phyloP scores from a whole-genome alignment of 2,329 filamentous ascomycete genomes.

The Ceratocystis alfenasii region DNA sequence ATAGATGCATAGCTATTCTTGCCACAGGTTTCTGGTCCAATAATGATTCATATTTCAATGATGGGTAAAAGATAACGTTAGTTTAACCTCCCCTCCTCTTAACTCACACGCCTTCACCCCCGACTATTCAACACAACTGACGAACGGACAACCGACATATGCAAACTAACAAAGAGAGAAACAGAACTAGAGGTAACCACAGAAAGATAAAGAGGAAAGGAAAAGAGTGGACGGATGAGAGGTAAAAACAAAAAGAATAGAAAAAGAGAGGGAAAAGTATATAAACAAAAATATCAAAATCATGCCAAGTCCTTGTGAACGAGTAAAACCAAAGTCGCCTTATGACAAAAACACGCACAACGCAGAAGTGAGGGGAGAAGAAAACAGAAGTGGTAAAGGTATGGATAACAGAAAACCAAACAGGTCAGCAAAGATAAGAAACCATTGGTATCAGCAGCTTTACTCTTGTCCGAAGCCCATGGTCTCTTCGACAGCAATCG shows the following conservation, averaged over 20 bases:
- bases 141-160: background rate
- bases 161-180: background rate
- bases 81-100: background rate
- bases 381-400: slow-evolving; percentile 2
- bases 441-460: slow-evolving; percentile 8
- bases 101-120: background rate
- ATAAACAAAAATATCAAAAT: slow-evolving; percentile 22
- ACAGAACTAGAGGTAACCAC: background rate
- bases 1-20: no score
- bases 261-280: slow-evolving; percentile 25
- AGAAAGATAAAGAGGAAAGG: background rate
- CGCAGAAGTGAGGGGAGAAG: background rate
- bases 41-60: slow-evolving; percentile 1
- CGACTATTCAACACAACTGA: background rate
- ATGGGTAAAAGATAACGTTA: background rate
- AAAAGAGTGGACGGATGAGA: background rate
- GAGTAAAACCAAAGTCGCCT: slow-evolving; percentile 1
- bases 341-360: slow-evolving; percentile 2
- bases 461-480: slow-evolving; percentile 98
- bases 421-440: background rate
- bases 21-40: background rate
- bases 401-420: slow-evolving; percentile 20
- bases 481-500: slow-evolving; percentile 95
- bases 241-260: slow-evolving; percentile 22
- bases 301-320: slow-evolving; percentile 3